Evolutionary conservation across 495 filamentous ascomycete species (phyloP).

Genomic region (Lophiotrema nucula): DNA sequence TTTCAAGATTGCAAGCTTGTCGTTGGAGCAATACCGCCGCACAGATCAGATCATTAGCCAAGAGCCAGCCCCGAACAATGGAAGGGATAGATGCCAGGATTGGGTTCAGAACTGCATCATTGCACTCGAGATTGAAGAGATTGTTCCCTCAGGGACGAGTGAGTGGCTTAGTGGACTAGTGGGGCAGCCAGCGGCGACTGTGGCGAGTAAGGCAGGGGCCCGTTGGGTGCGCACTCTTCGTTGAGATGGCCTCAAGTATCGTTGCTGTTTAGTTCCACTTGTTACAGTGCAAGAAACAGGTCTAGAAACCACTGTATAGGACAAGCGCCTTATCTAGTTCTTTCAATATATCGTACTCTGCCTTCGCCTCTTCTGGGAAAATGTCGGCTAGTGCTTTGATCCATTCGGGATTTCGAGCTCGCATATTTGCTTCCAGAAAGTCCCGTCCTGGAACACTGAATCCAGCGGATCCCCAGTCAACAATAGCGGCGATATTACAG

Average conservation of each 20-base stretch:
- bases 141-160: too few species aligned
- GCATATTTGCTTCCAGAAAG: neutral
- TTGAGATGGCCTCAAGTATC: too few species aligned
- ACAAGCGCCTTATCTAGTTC: constrained; percentile 9
- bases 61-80: too few species aligned
- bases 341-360: constrained; percentile 8
- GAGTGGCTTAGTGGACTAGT: too few species aligned
- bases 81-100: too few species aligned
- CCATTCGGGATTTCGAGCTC: neutral
- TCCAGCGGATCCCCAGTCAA: constrained; percentile 3
- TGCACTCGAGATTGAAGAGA: too few species aligned
- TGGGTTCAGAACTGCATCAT: too few species aligned
- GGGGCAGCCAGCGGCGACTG: too few species aligned
- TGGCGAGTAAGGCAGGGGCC: too few species aligned
- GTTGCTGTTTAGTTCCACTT: neutral
- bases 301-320: constrained; percentile 2
- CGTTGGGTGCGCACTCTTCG: too few species aligned
- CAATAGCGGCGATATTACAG: neutral
- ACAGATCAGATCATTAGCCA: constrained; percentile 2
- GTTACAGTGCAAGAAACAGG: neutral
- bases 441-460: constrained; percentile 3
- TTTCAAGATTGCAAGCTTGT: neutral
- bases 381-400: neutral
- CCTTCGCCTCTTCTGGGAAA: constrained; percentile 10
- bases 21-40: neutral